These are phyloP conservation scores for Talaromyces nanjingensis DNA, from an alignment of 495 filamentous ascomycete genomes.

Conservation along the genomic window DNA sequence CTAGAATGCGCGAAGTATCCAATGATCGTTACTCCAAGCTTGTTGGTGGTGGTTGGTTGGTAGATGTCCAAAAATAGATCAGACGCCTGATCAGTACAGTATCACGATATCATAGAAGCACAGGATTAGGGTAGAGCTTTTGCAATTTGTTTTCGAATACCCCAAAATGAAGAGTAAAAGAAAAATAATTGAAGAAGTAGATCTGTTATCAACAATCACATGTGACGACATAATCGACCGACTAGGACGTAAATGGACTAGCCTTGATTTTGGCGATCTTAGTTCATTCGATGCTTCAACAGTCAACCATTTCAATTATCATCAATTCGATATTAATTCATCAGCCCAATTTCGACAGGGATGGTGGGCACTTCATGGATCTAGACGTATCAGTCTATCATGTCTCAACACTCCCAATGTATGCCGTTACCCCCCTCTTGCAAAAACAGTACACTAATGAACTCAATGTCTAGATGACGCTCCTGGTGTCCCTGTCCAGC, in stretches of 20 bases:
- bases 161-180: neutral
- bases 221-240: neutral
- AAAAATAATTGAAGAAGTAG: neutral
- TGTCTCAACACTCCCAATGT: conserved; percentile 11
- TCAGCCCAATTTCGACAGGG: neutral
- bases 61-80: neutral
- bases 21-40: neutral
- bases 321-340: neutral
- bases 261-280: neutral
- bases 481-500: conserved; percentile 29
- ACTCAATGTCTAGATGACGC: conserved; percentile 5
- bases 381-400: conserved; percentile 6
- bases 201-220: neutral
- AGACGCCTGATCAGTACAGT: too few species aligned
- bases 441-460: neutral
- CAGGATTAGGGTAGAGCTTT: too few species aligned
- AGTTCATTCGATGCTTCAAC: neutral
- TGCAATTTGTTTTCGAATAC: neutral
- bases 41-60: neutral
- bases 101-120: neutral
- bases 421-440: neutral
- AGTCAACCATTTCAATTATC: neutral
- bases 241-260: neutral
- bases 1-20: neutral
- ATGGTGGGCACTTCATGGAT: conserved; percentile 9